Evolutionary conservation across 2,329 filamentous ascomycete genomes (phyloP).

Genomic region (Talaromyces sp.): DNA sequence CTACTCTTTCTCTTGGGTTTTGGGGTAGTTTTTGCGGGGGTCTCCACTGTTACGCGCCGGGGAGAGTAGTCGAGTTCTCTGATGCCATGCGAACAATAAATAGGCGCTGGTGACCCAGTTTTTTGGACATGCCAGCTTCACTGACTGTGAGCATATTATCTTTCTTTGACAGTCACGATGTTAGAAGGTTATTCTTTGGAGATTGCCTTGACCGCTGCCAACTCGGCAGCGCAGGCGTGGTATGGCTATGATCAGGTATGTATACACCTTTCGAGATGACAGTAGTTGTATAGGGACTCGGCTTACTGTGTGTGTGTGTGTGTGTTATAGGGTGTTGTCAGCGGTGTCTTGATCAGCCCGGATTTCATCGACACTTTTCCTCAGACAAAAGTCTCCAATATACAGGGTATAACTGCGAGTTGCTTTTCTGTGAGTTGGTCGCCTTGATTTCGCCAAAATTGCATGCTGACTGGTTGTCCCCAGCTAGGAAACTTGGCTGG

Average conservation of each 20-base stretch:
- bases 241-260: neutral
- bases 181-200: neutral
- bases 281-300: neutral
- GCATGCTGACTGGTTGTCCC: neutral
- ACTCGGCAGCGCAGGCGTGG: neutral
- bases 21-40: neutral
- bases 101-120: neutral
- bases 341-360: neutral
- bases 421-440: conserved; percentile 16
- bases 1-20: neutral
- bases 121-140: neutral
- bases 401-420: conserved; percentile 21
- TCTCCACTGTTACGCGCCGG: neutral
- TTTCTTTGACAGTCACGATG: neutral
- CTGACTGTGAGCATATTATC: neutral
- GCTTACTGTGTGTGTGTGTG: too few species aligned
- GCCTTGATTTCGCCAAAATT: neutral
- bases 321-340: neutral
- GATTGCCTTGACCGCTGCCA: neutral
- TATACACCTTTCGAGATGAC: neutral
- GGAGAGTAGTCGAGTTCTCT: neutral
- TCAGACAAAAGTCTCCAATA: conserved; percentile 17
- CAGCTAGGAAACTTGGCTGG: conserved; percentile 17
- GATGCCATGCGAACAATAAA: neutral
- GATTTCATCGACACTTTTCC: conserved; percentile 20